These are phyloP conservation scores for Termitomyces sp. DNA, from an alignment of 768 basidiomycete species.

Conservation along the genomic window DNA sequence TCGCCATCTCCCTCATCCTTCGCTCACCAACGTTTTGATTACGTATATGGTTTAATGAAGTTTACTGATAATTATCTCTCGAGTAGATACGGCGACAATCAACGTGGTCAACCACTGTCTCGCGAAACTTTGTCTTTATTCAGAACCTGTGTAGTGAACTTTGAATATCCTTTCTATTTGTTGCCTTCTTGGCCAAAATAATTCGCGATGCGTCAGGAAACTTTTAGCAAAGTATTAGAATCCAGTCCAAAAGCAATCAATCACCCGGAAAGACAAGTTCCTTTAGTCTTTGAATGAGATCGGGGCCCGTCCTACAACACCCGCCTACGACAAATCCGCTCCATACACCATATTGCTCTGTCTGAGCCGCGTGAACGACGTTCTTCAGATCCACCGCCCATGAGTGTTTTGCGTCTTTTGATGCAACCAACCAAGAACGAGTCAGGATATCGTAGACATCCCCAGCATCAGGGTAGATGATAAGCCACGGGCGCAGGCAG, in stretches of 20 bases:
- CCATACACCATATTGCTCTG: slow-evolving; percentile 31
- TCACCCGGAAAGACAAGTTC: neutral
- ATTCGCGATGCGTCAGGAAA: neutral
- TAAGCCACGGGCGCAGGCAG: slow-evolving; percentile 44
- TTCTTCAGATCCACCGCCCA: slow-evolving; percentile 36
- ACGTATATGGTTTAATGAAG: neutral
- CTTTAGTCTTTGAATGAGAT: slow-evolving; percentile 38
- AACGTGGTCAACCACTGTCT: neutral
- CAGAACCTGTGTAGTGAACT: neutral
- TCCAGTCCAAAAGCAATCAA: neutral
- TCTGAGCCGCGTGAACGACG: slow-evolving; percentile 20
- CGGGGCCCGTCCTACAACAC: slow-evolving; percentile 62
- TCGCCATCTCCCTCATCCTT: neutral
- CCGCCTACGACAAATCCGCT: slow-evolving; percentile 60
- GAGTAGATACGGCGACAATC: neutral
- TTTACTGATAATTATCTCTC: neutral
- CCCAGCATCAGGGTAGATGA: slow-evolving; percentile 74
- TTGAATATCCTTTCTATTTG: neutral
- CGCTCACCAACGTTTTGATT: neutral
- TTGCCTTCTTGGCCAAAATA: neutral
- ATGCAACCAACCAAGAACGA: slow-evolving; percentile 37
- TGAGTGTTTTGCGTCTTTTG: slow-evolving; percentile 15
- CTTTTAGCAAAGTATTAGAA: neutral
- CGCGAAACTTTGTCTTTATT: neutral
- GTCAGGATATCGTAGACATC: slow-evolving; percentile 48